Base-by-base conservation (phyloP, 495 filamentous ascomycete species). In the Cairneyella variabilis region DNA sequence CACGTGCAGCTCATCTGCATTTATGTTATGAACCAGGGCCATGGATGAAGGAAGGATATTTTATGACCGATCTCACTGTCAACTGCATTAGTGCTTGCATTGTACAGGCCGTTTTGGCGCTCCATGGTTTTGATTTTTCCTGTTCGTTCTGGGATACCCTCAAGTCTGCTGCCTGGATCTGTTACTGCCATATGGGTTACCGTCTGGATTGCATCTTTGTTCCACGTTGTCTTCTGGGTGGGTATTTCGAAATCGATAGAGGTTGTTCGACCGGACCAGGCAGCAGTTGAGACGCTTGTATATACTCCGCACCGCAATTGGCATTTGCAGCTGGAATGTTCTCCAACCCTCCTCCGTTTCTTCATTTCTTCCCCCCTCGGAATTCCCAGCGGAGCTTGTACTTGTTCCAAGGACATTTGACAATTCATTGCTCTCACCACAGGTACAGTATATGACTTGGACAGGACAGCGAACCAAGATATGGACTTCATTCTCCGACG, bases 1-100 rank as follows among this genome's bases (percentile, higher is more conserved):
- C 38, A 54, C 43, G 27, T 36, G 51, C 51, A 51, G 37, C 46
- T 26, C 51, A 17, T 30, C 52, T 55, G 51, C 34, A 42, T 47
- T 62, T 26, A 56, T 62, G 42, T 56, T 59, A 57, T 45, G 53
- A 55, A 53, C 45, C 46, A 12, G 53, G 42, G 44, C 27, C 30
- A 56, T 32, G 38, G 27, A 17, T 40, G 53, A 49, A 37, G 40
- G 49, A 44, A 38, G 47, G 54, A 39, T 20, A 32, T 37, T 51
- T 51, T 18, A 48, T 21, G 12, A 32, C 41, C 52, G 45, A 40
- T 46, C 16, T 42, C 22, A 48, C 32, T 60, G 57, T 56, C 34
- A 40, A 59, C 25, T 63, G 60, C 57, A 63, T 59, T 55, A 60
- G 57, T 60, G 53, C 48, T 57, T 59, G 56, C 57, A 60, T 60